These are phyloP conservation scores for Aegilops umbellulata DNA, from an alignment of 176 grass and related monocot genomes.

Conservation along the genomic window DNA sequence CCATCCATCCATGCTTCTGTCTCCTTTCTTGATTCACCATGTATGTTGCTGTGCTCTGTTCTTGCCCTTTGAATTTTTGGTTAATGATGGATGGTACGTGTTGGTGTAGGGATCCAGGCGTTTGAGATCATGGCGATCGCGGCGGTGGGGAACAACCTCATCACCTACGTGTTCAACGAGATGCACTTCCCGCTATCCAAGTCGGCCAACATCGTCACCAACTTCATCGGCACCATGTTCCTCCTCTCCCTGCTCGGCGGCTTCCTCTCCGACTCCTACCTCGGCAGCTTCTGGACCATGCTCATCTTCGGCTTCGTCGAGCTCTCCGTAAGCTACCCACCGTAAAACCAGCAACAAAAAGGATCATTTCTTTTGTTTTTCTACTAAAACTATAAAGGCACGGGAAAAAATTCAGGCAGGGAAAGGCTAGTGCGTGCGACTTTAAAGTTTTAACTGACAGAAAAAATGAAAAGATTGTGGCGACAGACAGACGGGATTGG, in stretches of 20 bases:
- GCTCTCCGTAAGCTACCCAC: slow-evolving; percentile 54
- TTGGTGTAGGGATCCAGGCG: slow-evolving; percentile 55
- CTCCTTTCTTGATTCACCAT: not conserved
- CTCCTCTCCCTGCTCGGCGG: slow-evolving; percentile 79
- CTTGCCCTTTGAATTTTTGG: not conserved
- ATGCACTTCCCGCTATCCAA: slow-evolving; percentile 76
- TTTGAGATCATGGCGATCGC: slow-evolving; percentile 93
- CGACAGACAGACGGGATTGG: not conserved
- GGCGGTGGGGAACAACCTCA: slow-evolving; percentile 84
- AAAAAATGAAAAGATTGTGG: slow-evolving; percentile 26
- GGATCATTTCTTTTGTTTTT: not conserved
- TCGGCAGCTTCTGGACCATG: slow-evolving; percentile 94
- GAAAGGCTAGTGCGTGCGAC: not conserved
- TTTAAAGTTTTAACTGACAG: slow-evolving; percentile 15
- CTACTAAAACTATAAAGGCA: not conserved
- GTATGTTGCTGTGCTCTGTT: slow-evolving; percentile 18
- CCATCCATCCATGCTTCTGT: not conserved
- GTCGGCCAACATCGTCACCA: slow-evolving; percentile 76
- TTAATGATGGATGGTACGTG: not conserved
- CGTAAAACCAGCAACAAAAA: not conserved
- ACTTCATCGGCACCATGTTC: slow-evolving; percentile 85
- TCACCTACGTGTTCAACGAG: slow-evolving; percentile 86
- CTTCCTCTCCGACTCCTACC: slow-evolving; percentile 87
- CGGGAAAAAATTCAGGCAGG: not conserved
- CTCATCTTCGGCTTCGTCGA: slow-evolving; percentile 82